Evolutionary conservation across 345 rosid genomes (phyloP), one percentile per base, ranked within the genome.

Genomic region (Melastoma malabathricum): DNA sequence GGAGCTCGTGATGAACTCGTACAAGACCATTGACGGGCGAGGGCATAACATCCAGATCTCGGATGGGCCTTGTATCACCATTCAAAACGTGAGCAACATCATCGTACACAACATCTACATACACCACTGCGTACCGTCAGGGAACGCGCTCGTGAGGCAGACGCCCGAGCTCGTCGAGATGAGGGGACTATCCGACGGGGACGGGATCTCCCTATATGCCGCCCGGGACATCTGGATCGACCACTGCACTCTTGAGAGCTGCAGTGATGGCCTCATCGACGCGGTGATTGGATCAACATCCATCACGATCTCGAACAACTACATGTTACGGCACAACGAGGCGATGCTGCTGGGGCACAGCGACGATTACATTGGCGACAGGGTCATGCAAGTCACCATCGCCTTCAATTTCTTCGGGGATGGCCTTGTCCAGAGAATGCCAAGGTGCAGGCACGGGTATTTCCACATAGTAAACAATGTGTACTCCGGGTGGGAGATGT

Each of bases 291-390:
- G 79, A 25, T 83, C 87, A 0, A 83, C 92, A n/a, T 68, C 64
- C 49, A 80, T 80, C 47, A 80, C 84, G 41, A 73, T 83, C 25
- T 80, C 87, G 12, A 83, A 72, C 74, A 77, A 65, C 56, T 73
- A 75, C 62, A 75, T 80, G 87, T 62, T 72, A 58, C 70, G 72
- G 43, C 92, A 83, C 46, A 64, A 83, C 10, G 78, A 77, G 64
- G 87, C 75, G 57, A 83, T 80, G 92, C 69, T 77, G 34, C 50
- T 83, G 79, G 92, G 92, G 34, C 87, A 83, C 43, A 80, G 75
- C 51, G 87, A 83, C 60, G 69, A 71, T 27, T 83, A 62, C 57
- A 4, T 49, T 0, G 70, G 62, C 62, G 93, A 83, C 67, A 64
- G 59, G 47, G 64, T 55, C 22, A 83, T 83, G 93, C 81, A 70